Evolutionary conservation across 2,329 filamentous ascomycete genomes (phyloP), one percentile per base, ranked within the genome.

Genomic region (Trichoderma gracile): DNA sequence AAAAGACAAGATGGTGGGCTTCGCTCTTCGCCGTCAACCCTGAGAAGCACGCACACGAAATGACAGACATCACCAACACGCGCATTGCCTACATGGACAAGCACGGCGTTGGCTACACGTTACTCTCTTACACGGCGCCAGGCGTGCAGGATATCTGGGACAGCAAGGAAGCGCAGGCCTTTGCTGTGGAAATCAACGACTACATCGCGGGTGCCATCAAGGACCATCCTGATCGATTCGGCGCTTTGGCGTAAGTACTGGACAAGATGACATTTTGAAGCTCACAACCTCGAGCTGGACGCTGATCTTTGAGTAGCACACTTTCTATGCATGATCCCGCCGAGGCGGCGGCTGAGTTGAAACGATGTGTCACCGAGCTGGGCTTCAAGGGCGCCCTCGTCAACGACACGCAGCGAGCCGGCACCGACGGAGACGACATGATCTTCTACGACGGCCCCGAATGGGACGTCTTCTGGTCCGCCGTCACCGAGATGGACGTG

Each of bases 311-410:
- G 40, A 40, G 7, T n/a, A 78, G 77, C 0, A 78, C 78, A 1
- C 72, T 83, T 0, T 82, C 81, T 15, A 83, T 83, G 84, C 83
- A 86, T 70, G 75, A 85, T 67, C 82, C 83, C 0, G 68, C 75
- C 0, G 75, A 82, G 61, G 84, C 84, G 9, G 78, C 79, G 1
- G 75, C 73, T 3, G 84, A 86, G 67, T 76, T 86, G 2, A 72
- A 73, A 50, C 78, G 84, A 57, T 85, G 82, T 58, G 82, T 89
- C 5, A 82, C 76, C 1, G 73, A 86, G 65, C 77, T 82, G 55
- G 85, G 86, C n/a, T 89, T 89, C 77, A 81, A 85, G 66, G 86
- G 87, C 3, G 85, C 81, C 3, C 75, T 89, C 5, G 80, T 89
- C 52, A 87, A 87, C 70, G 84, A 88, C 71, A 84, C 81, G 2